phyloP scores from a whole-genome alignment of 1,284 basidiomycete genomes.

The Somion occarium region DNA sequence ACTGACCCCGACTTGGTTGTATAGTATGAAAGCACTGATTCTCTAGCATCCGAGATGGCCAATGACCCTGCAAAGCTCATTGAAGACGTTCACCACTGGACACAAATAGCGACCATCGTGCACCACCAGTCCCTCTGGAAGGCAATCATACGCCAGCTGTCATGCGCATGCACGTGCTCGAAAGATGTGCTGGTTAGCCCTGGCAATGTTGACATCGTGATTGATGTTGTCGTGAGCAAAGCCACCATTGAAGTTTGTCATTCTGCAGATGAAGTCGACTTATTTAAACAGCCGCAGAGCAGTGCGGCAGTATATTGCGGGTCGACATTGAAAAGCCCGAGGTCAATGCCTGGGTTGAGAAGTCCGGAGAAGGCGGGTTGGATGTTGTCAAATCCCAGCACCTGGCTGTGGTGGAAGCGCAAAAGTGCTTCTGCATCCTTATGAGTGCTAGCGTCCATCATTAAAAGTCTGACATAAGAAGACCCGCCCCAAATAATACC shows the following conservation, averaged over 20 bases:
- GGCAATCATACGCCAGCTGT: constrained; percentile 49
- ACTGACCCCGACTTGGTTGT: constrained; percentile 8
- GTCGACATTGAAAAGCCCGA: constrained; percentile 30
- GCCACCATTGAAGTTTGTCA: constrained; percentile 37
- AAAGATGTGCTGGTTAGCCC: constrained; percentile 14
- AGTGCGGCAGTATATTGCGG: constrained; percentile 34
- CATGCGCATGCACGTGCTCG: constrained; percentile 40
- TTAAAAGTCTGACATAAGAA: too few relatives aligned
- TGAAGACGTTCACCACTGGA: constrained; percentile 46
- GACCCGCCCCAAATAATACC: too few relatives aligned
- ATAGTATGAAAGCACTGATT: constrained; percentile 46
- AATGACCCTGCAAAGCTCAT: constrained; percentile 29
- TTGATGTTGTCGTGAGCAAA: constrained; percentile 57
- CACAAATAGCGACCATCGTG: constrained; percentile 52
- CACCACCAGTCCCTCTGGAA: constrained; percentile 45
- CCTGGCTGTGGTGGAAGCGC: too few relatives aligned
- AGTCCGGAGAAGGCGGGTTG: constrained; percentile 23
- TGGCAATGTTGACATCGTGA: constrained; percentile 31
- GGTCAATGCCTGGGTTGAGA: constrained; percentile 35
- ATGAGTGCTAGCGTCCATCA: too few relatives aligned
- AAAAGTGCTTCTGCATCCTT: too few relatives aligned
- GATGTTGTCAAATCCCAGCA: too few relatives aligned
- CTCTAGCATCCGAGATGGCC: constrained; percentile 42
- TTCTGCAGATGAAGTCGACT: constrained; percentile 29
- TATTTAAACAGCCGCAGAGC: constrained; percentile 10